Conservation (phyloP, 1,284 basidiomycete species). For the Chondrostereum purpureum region DNA sequence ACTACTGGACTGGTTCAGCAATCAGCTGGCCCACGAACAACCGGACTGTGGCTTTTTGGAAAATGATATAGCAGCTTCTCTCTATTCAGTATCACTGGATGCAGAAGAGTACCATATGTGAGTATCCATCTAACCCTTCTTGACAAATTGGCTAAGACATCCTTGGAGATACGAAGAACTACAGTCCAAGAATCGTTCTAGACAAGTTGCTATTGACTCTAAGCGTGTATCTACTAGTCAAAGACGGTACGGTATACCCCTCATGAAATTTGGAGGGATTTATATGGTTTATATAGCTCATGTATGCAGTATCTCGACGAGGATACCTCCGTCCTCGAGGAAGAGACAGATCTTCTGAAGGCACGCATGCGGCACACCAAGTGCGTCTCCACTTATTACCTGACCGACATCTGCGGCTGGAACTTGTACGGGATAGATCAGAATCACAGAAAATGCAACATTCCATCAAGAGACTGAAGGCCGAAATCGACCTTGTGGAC, state of each 20-base stretch:
- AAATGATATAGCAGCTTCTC: slow-evolving; percentile 7
- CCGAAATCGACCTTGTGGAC: slow-evolving; percentile 18
- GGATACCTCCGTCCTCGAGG: slow-evolving; percentile 23
- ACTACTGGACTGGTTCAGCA: slow-evolving; percentile 22
- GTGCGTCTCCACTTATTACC: slow-evolving; percentile 12
- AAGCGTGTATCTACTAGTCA: background rate
- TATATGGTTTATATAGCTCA: slow-evolving; percentile 14
- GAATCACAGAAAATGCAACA: slow-evolving; percentile 18
- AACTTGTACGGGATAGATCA: slow-evolving; percentile 15
- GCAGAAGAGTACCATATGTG: slow-evolving; percentile 20
- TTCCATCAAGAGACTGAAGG: slow-evolving; percentile 20
- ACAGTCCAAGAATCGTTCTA: background rate
- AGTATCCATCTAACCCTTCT: slow-evolving; percentile 6
- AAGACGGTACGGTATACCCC: too few species aligned
- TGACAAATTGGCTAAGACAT: background rate
- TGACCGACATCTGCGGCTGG: slow-evolving; percentile 1
- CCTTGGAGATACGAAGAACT: background rate
- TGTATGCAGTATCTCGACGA: slow-evolving; percentile 20
- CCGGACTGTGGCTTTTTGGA: background rate
- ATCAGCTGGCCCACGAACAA: slow-evolving; percentile 13
- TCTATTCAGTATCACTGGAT: slow-evolving; percentile 20
- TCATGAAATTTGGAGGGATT: background rate
- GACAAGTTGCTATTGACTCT: background rate
- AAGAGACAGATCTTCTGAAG: slow-evolving; percentile 19
- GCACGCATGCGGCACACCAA: slow-evolving; percentile 22